Evolutionary conservation across 345 rosid species (phyloP).

Genomic region (Salix viminalis): DNA sequence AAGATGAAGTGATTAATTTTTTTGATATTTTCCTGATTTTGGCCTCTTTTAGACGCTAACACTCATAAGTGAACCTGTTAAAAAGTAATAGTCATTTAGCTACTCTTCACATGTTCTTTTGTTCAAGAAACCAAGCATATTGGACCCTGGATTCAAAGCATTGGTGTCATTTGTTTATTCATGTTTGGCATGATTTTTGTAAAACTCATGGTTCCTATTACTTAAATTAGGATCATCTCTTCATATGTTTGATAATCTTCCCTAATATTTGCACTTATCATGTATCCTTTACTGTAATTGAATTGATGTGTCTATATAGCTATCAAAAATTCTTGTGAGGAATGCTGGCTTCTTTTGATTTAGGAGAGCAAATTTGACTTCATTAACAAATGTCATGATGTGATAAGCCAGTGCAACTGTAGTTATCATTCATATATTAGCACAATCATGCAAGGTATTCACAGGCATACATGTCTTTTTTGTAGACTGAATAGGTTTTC

Average conservation of each 20-base stretch:
- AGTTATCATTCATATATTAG: not conserved
- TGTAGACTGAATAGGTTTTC: not conserved
- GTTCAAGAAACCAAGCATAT: not conserved
- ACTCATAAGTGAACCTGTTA: not conserved
- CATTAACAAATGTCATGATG: not conserved
- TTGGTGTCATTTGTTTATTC: not conserved
- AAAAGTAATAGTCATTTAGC: not conserved
- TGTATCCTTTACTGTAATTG: not conserved
- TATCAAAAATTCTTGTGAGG: not conserved
- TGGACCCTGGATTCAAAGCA: not conserved
- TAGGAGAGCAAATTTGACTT: not conserved
- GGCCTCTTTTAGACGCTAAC: not conserved
- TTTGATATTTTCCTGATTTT: not conserved
- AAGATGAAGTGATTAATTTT: not conserved
- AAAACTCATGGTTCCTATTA: not conserved
- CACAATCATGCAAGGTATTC: not conserved
- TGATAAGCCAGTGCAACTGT: not conserved
- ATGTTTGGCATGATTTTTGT: not conserved
- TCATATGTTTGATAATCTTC: not conserved
- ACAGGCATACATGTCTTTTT: not conserved
- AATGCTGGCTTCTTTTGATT: not conserved
- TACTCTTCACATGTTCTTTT: not conserved
- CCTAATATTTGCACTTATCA: not conserved
- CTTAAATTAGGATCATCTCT: not conserved
- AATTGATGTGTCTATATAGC: not conserved